phyloP scores from a whole-genome alignment of 495 filamentous ascomycete species.

The Xylaria telfairii region DNA sequence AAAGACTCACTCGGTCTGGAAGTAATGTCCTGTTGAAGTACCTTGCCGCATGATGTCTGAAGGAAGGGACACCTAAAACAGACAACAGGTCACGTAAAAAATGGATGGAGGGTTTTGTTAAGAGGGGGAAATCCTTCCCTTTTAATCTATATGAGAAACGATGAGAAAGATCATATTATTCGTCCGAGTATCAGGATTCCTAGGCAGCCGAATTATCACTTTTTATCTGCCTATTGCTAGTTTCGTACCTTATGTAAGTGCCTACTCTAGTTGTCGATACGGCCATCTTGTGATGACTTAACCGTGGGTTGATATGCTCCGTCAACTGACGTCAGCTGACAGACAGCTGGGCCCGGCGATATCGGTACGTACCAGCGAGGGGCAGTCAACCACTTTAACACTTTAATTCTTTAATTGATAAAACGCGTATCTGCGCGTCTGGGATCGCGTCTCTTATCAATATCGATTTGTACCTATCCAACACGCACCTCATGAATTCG shows the following conservation, averaged over 20 bases:
- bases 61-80: not conserved
- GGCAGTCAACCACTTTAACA: conserved; percentile 7
- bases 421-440: conserved; percentile 14
- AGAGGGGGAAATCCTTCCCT: not conserved
- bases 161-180: not conserved
- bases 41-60: conserved; percentile 34
- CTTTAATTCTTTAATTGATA: conserved; percentile 27
- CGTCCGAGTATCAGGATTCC: not conserved
- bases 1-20: conserved; percentile 79
- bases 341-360: not conserved
- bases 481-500: not conserved
- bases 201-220: conserved; percentile 9
- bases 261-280: too few relatives aligned
- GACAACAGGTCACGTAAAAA: not conserved
- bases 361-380: not conserved
- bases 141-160: not conserved
- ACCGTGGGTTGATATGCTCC: not conserved
- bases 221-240: conserved; percentile 17
- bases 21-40: conserved; percentile 66
- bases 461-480: not conserved
- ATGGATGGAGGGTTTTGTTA: not conserved
- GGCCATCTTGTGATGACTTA: too few relatives aligned
- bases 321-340: not conserved
- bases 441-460: conserved; percentile 6
- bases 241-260: too few relatives aligned